phyloP scores from a whole-genome alignment of 2,329 filamentous ascomycete genomes.

The Aspergillus unguis region DNA sequence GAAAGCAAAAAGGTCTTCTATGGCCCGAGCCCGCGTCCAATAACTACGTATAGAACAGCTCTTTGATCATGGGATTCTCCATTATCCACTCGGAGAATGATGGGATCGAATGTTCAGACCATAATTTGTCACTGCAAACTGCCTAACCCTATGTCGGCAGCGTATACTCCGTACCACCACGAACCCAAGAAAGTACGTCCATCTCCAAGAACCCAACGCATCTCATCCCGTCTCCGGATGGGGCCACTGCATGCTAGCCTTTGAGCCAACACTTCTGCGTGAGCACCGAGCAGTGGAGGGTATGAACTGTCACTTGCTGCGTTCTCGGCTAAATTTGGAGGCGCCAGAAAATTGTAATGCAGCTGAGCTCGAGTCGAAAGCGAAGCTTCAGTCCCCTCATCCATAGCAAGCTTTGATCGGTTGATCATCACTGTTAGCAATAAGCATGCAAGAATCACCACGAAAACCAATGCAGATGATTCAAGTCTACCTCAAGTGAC shows the following conservation, averaged over 20 bases:
- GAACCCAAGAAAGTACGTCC: no score
- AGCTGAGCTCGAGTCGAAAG: background rate
- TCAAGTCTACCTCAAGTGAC: constrained; percentile 3
- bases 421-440: background rate
- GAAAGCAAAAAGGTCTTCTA: background rate
- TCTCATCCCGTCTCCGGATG: background rate
- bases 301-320: constrained; percentile 3
- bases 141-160: background rate
- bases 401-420: background rate
- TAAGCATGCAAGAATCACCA: background rate
- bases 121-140: background rate
- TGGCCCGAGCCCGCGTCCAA: background rate
- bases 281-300: background rate
- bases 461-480: constrained; percentile 3
- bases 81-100: background rate
- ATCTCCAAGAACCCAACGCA: background rate
- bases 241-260: background rate
- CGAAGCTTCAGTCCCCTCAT: background rate
- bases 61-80: background rate
- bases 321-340: constrained; percentile 3
- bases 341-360: background rate
- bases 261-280: background rate
- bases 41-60: background rate
- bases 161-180: background rate
- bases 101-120: background rate